Base-by-base conservation (phyloP, 108 stramenopile genomes). In the Fragilaria crotonensis region DNA sequence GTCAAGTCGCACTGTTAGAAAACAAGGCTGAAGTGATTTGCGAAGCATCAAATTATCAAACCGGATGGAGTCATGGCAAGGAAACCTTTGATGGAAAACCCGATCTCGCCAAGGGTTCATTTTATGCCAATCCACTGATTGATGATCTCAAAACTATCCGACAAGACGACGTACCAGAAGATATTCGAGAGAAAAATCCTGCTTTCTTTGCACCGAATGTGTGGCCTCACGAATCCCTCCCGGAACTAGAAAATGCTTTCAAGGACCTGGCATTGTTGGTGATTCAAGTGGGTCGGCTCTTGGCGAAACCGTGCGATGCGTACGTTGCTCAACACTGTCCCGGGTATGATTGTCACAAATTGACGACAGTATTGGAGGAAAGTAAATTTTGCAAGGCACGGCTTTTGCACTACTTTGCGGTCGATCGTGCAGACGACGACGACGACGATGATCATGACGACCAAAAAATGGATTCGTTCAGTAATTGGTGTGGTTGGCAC, bases 401-500 rank as follows among this genome's bases (percentile, higher is more conserved):
- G 3, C 73, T 98, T 0, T 75, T 98, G 25, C 93, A 97, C 56
- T 98, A 98, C 72, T 98, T 93, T 70, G 83, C 81, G 3, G 51
- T 33, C 29, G 48, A 58, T 17, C 20, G 20, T 5, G 29, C 49
- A 22, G 49, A 36, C 62, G 19, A 26, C 19, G 45, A 2, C 19
- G 20, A 5, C 29, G 32, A 49, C 27, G 46, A 52, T 46, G 7
- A 30, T 20, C 4, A 55, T 23, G 62, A 63, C 11, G 57, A 2
- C 3, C 23, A 26, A 14, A 51, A 11, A 3, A 45, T 14, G 9
- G 59, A 59, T 57, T 59, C 51, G 33, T 79, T 77, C 30, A 74
- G 67, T 31, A 59, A 71, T 54, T 98, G 97, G 97, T 98, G 97
- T 60, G 95, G 97, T 45, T 96, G 94, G 95, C 82, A 83, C 54